Base-by-base conservation (phyloP, 2,329 filamentous ascomycete genomes). In the Paecilomyces sp. region DNA sequence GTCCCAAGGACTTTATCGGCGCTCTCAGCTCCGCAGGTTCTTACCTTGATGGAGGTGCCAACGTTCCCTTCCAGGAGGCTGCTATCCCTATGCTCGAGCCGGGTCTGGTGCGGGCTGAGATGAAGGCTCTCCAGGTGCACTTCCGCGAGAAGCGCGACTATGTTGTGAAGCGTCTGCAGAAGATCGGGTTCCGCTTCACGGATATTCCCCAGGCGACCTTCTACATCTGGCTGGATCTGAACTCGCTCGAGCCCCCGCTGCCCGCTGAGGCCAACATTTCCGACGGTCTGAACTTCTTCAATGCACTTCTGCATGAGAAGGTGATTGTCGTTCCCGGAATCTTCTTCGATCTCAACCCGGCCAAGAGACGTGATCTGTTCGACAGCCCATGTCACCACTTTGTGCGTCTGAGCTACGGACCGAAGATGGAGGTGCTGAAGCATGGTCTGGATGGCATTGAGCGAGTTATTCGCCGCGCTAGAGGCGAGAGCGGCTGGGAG, bases 271-370 rank as follows among this genome's bases (percentile, higher is more conserved):
- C 93, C 0, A 84, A 87, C 62, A 96, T 97, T 74, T 88, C 89
- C 61, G 93, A 97, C 73, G 93, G 93, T 8, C 80, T 97, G 70
- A 96, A 96, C 80, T 97, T 97, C 83, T 97, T 97, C 85, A 87
- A 94, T 74, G 92, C 92, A 31, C 94, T 94, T 72, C 80, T 97
- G 53, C 86, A 90, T 70, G 92, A 97, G 81, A 95, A 95, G 82
- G 91, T 95, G 66, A 97, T 97, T 70, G 92, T 97, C 18, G 93
- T 97, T 3, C 93, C 93, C 0, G 93, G 93, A 61, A 97, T 97
- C 75, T 97, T 97, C 83, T 97, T 97, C 74, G 93, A 97, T 70
- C 78, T 97, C 64, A 97, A 97, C 79, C 93, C 93, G 3, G 88
- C 89, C 36, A 89, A 91, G 74, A 84, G 93, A 65, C 84, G 93